These are phyloP conservation scores for Paramecium biaurelia DNA, from an alignment of 73 alveolate species.

Conservation along the genomic window DNA sequence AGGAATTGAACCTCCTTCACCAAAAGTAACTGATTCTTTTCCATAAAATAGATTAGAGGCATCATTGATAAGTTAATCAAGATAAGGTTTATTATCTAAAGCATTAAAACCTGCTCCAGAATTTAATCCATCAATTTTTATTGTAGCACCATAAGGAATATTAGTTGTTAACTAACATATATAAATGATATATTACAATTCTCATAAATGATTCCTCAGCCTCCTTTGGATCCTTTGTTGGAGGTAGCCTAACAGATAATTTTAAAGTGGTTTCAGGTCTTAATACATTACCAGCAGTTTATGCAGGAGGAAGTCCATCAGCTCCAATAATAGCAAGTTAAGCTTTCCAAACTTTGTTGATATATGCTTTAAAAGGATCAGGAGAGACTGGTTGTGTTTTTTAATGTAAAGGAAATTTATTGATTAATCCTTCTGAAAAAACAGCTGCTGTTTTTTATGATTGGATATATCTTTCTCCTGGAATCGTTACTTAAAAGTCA, in stretches of 20 bases:
- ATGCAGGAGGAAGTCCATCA: conserved; percentile 85
- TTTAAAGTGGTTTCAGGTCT: conserved; percentile 83
- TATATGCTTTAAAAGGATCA: conserved; percentile 50
- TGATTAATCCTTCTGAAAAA: conserved; percentile 62
- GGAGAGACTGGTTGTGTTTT: conserved; percentile 46
- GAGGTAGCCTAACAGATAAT: conserved; percentile 91
- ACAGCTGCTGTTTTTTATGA: conserved; percentile 74
- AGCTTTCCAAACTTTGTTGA: conserved; percentile 82
- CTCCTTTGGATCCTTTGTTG: conserved; percentile 77
- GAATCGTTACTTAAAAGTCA: conserved; percentile 53
- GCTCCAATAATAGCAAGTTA: conserved; percentile 83
- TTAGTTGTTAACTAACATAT: conserved; percentile 72
- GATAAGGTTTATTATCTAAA: conserved; percentile 35
- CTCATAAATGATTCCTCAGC: conserved; percentile 73
- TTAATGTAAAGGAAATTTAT: conserved; percentile 29
- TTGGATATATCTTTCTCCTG: conserved; percentile 63
- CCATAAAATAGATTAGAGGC: conserved; percentile 57
- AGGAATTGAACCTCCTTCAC: conserved; percentile 72
- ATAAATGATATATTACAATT: conserved; percentile 69
- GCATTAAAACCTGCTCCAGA: conserved; percentile 82
- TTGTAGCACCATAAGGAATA: conserved; percentile 85
- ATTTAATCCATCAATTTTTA: conserved; percentile 55
- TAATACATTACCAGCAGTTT: conserved; percentile 90
- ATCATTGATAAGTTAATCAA: conserved; percentile 13
- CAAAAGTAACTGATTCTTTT: conserved; percentile 58